Percentiles rank a stretch among this genome's conserved stretches.
Evolutionary conservation across 345 rosid species (phyloP).

Genomic region (Arabidopsis suecica): DNA sequence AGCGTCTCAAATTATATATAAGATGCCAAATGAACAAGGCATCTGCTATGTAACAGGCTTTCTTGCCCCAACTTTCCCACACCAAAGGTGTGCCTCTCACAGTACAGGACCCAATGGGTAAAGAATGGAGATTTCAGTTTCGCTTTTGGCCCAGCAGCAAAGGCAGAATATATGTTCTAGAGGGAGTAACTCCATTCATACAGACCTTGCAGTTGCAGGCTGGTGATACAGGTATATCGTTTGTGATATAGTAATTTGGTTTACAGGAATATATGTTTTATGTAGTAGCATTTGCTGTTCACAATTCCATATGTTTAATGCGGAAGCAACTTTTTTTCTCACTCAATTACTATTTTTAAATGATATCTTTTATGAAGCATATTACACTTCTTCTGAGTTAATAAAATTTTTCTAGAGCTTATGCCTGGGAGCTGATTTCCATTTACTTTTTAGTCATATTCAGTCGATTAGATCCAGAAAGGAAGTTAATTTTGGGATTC

Average conservation of each 20-base stretch:
- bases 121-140: constrained; percentile 94
- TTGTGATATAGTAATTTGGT: constrained; percentile 20
- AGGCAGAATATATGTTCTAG: constrained; percentile 95
- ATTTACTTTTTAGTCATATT: constrained; percentile 72
- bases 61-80: constrained; percentile 80
- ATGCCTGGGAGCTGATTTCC: constrained; percentile 36
- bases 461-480: constrained; percentile 92
- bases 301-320: constrained; percentile 22
- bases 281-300: constrained; percentile 11
- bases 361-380: constrained; percentile 27
- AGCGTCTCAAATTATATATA: constrained; percentile 14
- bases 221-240: constrained; percentile 82
- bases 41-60: constrained; percentile 60
- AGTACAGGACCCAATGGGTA: constrained; percentile 92
- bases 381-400: constrained; percentile 27
- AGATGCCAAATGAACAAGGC: constrained; percentile 27
- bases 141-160: constrained; percentile 95
- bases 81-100: constrained; percentile 93
- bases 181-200: constrained; percentile 92
- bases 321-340: constrained; percentile 20
- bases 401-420: constrained; percentile 17
- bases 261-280: constrained; percentile 15
- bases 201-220: constrained; percentile 96
- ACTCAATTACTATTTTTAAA: constrained; percentile 5
- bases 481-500: constrained; percentile 92